phyloP scores from a whole-genome alignment of 495 filamentous ascomycete genomes.

The Alectoria sarmentosa region DNA sequence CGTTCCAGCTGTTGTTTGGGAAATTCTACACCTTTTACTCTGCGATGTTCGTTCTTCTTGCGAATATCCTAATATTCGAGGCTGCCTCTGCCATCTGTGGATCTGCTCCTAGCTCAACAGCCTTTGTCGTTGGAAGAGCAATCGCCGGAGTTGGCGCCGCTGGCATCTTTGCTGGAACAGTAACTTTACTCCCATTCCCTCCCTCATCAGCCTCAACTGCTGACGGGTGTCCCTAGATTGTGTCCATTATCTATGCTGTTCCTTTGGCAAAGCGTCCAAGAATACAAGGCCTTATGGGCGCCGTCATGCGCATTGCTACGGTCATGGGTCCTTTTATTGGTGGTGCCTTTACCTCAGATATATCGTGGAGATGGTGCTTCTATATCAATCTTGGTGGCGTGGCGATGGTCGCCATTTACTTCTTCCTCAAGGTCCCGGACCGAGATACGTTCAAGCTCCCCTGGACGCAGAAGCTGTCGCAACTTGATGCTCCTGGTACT shows the following conservation, averaged over 20 bases:
- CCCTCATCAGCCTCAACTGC: constrained; percentile 37
- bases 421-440: too few species aligned
- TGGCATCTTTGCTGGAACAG: too few species aligned
- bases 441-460: too few species aligned
- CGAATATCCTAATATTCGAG: constrained; percentile 48
- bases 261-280: too few species aligned
- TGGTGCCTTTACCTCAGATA: too few species aligned
- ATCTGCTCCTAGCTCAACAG: constrained; percentile 56
- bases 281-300: too few species aligned
- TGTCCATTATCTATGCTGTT: too few species aligned
- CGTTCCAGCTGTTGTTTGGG: constrained; percentile 64
- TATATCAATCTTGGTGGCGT: too few species aligned
- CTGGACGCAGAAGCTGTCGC: constrained; percentile 1
- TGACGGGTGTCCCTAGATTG: constrained; percentile 29
- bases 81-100: constrained; percentile 61
- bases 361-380: too few species aligned
- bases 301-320: too few species aligned
- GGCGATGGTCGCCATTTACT: too few species aligned
- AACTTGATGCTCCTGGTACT: constrained; percentile 29
- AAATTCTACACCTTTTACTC: constrained; percentile 67
- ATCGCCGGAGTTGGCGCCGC: constrained; percentile 44
- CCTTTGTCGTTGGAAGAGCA: constrained; percentile 58
- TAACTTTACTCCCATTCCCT: constrained; percentile 45
- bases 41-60: constrained; percentile 48
- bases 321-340: too few species aligned